phyloP scores from a whole-genome alignment of 1,284 basidiomycete species.

The Pseudomicrostroma phylloplanum region DNA sequence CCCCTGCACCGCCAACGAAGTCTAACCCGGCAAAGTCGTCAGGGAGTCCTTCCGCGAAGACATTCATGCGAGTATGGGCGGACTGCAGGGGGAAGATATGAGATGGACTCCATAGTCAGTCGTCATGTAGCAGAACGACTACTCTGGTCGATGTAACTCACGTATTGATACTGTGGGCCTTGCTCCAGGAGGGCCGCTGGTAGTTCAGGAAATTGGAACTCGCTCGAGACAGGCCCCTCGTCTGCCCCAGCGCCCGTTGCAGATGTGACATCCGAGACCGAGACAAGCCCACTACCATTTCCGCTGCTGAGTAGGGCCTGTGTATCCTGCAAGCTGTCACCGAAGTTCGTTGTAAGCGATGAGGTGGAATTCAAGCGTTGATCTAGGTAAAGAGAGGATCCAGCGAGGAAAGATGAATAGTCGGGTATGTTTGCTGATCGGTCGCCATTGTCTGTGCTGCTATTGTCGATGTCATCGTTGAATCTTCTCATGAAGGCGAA shows the following conservation, averaged over 20 bases:
- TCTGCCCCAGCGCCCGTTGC: not conserved
- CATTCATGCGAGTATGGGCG: slow-evolving; percentile 40
- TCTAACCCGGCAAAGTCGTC: slow-evolving; percentile 1
- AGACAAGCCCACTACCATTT: no score
- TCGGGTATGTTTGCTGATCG: no score
- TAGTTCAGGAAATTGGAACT: slow-evolving; percentile 39
- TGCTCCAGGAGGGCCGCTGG: slow-evolving; percentile 41
- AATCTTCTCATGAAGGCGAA: no score
- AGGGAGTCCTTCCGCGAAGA: slow-evolving; percentile 26
- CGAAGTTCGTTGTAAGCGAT: no score
- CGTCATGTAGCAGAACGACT: not conserved
- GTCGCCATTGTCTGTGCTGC: no score
- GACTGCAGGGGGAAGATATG: slow-evolving; percentile 22
- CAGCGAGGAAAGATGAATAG: no score
- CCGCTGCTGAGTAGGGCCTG: no score
- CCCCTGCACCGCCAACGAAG: no score
- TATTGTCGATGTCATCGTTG: no score
- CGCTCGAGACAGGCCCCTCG: not conserved
- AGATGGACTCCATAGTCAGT: not conserved
- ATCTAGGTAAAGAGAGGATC: no score
- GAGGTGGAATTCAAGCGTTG: no score
- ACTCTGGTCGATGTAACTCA: slow-evolving; percentile 21
- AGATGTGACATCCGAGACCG: not conserved
- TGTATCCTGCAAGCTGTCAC: no score
- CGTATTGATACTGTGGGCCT: slow-evolving; percentile 42